Percentiles rank a stretch among this genome's conserved stretches.
These are phyloP conservation scores for Kregervanrija pseudodelftensis DNA, from an alignment of 805 yeast genomes.

Conservation along the genomic window DNA sequence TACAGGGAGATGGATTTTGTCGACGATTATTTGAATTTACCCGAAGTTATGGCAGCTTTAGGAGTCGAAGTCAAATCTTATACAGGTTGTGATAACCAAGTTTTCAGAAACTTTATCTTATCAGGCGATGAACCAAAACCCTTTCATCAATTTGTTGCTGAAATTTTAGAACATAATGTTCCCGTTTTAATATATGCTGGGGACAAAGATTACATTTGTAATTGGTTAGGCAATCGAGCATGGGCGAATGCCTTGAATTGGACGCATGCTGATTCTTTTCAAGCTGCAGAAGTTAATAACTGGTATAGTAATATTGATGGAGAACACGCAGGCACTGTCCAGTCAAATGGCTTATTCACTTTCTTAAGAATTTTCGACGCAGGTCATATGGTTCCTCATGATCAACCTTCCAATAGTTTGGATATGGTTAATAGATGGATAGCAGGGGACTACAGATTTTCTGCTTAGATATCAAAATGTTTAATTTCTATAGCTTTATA, in stretches of 20 bases:
- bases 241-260: slow-evolving; percentile 70
- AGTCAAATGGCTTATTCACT: slow-evolving; percentile 56
- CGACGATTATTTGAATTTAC: slow-evolving; percentile 70
- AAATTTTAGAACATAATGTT: slow-evolving; percentile 59
- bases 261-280: slow-evolving; percentile 14
- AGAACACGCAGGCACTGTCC: slow-evolving; percentile 30
- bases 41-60: slow-evolving; percentile 67
- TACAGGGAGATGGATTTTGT: slow-evolving; percentile 72
- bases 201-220: slow-evolving; percentile 92
- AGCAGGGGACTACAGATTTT: slow-evolving; percentile 45
- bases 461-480: background rate
- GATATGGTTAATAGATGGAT: slow-evolving; percentile 87
- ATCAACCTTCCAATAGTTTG: slow-evolving; percentile 72
- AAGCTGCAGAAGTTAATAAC: slow-evolving; percentile 12
- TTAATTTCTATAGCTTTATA: background rate
- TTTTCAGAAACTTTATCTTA: slow-evolving; percentile 72
- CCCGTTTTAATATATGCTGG: slow-evolving; percentile 93
- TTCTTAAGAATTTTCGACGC: slow-evolving; percentile 82
- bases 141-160: slow-evolving; percentile 67
- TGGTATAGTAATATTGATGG: slow-evolving; percentile 26
- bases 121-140: slow-evolving; percentile 94
- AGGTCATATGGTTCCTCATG: slow-evolving; percentile 94
- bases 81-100: slow-evolving; percentile 69
- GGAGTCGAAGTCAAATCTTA: slow-evolving; percentile 86
- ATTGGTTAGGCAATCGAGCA: slow-evolving; percentile 91